Evolutionary conservation across 2,329 filamentous ascomycete species (phyloP).

Genomic region (Immersiporthe knoxdaviesiana): DNA sequence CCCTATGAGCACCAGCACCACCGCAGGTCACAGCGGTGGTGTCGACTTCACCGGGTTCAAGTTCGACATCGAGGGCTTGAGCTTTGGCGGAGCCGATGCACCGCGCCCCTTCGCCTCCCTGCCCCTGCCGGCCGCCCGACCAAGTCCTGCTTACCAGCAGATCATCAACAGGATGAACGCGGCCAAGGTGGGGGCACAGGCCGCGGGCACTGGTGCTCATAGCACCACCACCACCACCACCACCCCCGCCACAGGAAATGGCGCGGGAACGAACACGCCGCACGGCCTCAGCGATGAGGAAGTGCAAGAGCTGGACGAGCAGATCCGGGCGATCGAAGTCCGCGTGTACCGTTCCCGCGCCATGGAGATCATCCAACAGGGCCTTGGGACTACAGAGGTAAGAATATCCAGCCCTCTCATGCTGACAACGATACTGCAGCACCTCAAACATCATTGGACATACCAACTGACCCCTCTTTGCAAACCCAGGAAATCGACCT

Average conservation of each 20-base stretch:
- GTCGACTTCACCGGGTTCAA: background rate
- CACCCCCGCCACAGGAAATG: background rate
- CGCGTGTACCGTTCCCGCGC: background rate
- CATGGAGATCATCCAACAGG: background rate
- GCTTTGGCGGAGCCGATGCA: background rate
- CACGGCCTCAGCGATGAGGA: background rate
- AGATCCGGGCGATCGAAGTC: background rate
- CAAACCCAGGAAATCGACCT: background rate
- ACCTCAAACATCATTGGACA: background rate
- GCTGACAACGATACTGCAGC: no score
- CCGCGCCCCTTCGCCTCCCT: background rate
- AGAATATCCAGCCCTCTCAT: background rate
- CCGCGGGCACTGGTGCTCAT: background rate
- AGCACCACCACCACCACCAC: no score
- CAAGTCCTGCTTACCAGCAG: background rate
- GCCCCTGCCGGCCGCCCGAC: background rate
- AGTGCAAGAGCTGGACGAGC: background rate
- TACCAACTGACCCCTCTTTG: background rate
- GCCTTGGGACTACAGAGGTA: background rate
- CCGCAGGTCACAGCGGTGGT: background rate
- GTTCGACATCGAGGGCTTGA: background rate
- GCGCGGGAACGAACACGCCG: background rate
- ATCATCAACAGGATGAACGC: background rate
- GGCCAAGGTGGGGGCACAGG: no score
- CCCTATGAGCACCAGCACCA: background rate